These are phyloP conservation scores for Peniophora sp. DNA, from an alignment of 1,284 basidiomycete genomes.

Conservation along the genomic window DNA sequence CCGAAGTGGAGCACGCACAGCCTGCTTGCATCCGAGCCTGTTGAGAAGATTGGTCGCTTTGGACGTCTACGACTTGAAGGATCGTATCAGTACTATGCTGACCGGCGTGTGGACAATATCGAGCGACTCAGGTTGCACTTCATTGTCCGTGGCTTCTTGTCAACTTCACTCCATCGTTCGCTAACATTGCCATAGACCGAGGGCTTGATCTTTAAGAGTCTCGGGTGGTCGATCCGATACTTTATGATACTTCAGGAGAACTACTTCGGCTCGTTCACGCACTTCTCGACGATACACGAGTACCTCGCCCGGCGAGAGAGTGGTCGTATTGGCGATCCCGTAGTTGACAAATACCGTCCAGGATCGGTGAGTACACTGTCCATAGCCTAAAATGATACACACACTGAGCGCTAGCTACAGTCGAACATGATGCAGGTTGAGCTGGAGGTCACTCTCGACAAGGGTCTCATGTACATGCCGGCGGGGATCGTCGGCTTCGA, in stretches of 20 bases:
- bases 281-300: slow-evolving; percentile 82
- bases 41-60: slow-evolving; percentile 56
- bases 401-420: slow-evolving; percentile 27
- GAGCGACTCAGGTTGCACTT: slow-evolving; percentile 74
- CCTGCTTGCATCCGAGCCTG: slow-evolving; percentile 47
- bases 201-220: slow-evolving; percentile 57
- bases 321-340: slow-evolving; percentile 69
- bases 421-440: slow-evolving; percentile 77
- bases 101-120: slow-evolving; percentile 59
- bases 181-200: slow-evolving; percentile 26
- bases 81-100: slow-evolving; percentile 68
- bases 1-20: slow-evolving; percentile 87
- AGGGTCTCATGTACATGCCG: slow-evolving; percentile 58
- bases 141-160: slow-evolving; percentile 36
- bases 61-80: slow-evolving; percentile 54
- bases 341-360: slow-evolving; percentile 69
- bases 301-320: slow-evolving; percentile 64
- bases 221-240: slow-evolving; percentile 84
- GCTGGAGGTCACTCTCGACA: slow-evolving; percentile 47
- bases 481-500: slow-evolving; percentile 72
- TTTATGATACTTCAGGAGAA: slow-evolving; percentile 86
- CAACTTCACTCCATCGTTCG: not conserved
- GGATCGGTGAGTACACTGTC: slow-evolving; percentile 39
- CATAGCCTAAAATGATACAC: not conserved
- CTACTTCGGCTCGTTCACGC: slow-evolving; percentile 87